Percentiles rank a stretch among this genome's conserved stretches.
These are phyloP conservation scores for Ailanthus altissimus DNA, from an alignment of 345 rosid species.

Conservation along the genomic window DNA sequence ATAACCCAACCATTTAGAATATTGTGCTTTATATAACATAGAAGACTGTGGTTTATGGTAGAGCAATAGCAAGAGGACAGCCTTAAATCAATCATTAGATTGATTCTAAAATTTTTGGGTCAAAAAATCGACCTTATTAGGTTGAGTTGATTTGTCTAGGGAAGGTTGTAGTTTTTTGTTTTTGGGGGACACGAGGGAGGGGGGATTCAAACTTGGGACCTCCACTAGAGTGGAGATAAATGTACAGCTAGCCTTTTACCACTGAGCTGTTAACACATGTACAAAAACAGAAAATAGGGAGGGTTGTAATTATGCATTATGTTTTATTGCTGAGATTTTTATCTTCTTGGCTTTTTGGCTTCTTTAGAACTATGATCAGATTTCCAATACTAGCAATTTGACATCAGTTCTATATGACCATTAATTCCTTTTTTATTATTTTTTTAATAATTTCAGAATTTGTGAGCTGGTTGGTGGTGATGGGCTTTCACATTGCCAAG, in stretches of 20 bases:
- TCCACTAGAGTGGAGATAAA: no score
- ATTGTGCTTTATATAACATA: no score
- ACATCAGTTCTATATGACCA: neutral
- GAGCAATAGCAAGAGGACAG: neutral
- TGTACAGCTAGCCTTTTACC: no score
- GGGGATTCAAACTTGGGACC: no score
- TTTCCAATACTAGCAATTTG: neutral
- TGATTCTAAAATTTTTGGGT: neutral
- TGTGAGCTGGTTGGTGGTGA: constrained; percentile 43
- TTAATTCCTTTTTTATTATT: neutral
- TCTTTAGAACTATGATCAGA: neutral
- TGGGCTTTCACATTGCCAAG: constrained; percentile 31
- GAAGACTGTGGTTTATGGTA: no score
- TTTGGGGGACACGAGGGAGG: no score
- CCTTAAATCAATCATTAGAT: neutral
- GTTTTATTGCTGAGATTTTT: neutral
- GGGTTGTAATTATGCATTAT: neutral
- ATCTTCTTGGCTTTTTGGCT: constrained; percentile 1
- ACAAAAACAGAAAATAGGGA: no score
- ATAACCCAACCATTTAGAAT: neutral
- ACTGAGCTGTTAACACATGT: no score
- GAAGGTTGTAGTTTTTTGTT: no score
- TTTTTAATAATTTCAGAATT: constrained; percentile 40
- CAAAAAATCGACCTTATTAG: neutral
- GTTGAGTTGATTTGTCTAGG: neutral